Evolutionary conservation across 139 green algal species (phyloP).

Genomic region (Klebsormidium nitens): DNA sequence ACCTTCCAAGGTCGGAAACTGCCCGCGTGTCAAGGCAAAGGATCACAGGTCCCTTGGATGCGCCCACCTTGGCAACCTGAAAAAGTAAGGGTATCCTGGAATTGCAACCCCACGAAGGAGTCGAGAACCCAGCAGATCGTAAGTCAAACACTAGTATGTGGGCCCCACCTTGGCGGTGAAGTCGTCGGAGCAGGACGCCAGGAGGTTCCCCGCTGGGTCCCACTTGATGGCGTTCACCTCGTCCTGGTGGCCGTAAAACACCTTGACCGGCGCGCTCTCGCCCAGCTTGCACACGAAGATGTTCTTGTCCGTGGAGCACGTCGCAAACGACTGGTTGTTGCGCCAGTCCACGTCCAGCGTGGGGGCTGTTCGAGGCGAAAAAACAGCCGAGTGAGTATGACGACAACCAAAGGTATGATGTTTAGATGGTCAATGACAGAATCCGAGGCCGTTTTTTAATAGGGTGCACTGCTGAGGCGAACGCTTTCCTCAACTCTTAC

Average conservation of each 20-base stretch:
- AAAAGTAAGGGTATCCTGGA: too few relatives aligned
- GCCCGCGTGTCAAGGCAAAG: too few relatives aligned
- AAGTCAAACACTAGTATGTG: too few relatives aligned
- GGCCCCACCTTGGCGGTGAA: slow-evolving; percentile 70
- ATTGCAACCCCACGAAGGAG: too few relatives aligned
- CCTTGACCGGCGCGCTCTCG: slow-evolving; percentile 56
- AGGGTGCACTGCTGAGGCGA: too few relatives aligned
- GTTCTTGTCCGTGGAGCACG: slow-evolving; percentile 76
- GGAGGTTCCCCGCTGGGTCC: slow-evolving; percentile 65
- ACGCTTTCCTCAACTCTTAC: too few relatives aligned
- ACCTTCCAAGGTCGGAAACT: too few relatives aligned
- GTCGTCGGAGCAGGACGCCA: slow-evolving; percentile 87
- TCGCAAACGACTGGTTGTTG: slow-evolving; percentile 80
- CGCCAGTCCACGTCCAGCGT: slow-evolving; percentile 90
- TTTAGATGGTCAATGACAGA: background rate
- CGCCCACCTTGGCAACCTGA: too few relatives aligned
- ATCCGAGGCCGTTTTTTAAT: background rate
- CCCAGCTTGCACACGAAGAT: slow-evolving; percentile 83
- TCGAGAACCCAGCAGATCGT: too few relatives aligned
- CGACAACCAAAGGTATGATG: slow-evolving; percentile 3
- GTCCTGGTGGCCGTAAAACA: slow-evolving; percentile 70
- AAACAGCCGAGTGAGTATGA: too few relatives aligned
- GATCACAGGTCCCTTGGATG: too few relatives aligned
- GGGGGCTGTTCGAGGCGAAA: slow-evolving; percentile 50
- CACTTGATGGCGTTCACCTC: slow-evolving; percentile 91